Base-by-base conservation (phyloP, 768 basidiomycete genomes). In the Dacryopinax primogenitus region DNA sequence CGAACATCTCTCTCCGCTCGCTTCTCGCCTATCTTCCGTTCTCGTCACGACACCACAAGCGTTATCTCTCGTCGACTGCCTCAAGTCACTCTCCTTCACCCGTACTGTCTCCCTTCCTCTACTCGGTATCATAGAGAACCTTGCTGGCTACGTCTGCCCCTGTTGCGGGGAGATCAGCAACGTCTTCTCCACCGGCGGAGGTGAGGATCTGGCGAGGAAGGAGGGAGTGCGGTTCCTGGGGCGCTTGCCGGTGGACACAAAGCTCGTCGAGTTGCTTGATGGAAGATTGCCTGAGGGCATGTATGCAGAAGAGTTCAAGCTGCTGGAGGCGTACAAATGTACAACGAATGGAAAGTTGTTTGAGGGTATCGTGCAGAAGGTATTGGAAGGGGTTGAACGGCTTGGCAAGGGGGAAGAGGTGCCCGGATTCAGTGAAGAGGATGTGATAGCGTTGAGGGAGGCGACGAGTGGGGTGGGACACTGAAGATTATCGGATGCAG, bases 21-120 rank as follows among this genome's bases (percentile, higher is more conserved):
- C 87, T 71, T 18, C 72, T 67, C 83, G 86, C 41, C 74, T 98
- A 67, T 86, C 87, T 47, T 86, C 91, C 33, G 81, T 98, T 66
- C 84, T 99, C 67, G 95, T 99, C 69, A 96, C 96, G 33, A 98
- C 96, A 1, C 96, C 96, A 13, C 96, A 99, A 77, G 92, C 92
- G 18, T 91, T 98, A 35, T 93, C 96, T 0, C 81, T 98, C 62
- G 85, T 90, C 76, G 96, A 98, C 76, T 90, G 88, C 58, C 86
- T 92, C 80, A 98, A 98, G 77, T 96, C 92, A 69, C 82, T 98
- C 66, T 94, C 93, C 39, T 99, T 99, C 77, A 90, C 94, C 15
- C 88, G 88, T 18, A 83, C 90, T 9, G 88, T 93, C 69, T 82
- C 83, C 62, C 78, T 98, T 13, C 92, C 88, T 15, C 86, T 99